Evolutionary conservation across 495 filamentous ascomycete species (phyloP).

Genomic region (Letharia columbiana): DNA sequence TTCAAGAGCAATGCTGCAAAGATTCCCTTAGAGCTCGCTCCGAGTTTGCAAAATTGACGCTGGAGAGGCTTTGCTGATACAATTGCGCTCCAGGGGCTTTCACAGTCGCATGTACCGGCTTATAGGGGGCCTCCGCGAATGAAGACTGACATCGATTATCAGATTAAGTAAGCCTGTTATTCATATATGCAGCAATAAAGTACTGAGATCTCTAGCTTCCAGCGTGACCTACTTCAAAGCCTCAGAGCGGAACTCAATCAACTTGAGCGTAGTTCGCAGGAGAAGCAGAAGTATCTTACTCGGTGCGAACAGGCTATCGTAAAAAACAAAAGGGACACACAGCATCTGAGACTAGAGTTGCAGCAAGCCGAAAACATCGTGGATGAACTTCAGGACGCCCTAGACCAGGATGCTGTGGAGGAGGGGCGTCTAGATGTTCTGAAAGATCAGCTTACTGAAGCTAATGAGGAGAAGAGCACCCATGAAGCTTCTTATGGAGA

Average conservation of each 20-base stretch:
- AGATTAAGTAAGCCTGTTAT: constrained; percentile 44
- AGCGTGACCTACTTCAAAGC: constrained; percentile 38
- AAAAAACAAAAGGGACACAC: constrained; percentile 37
- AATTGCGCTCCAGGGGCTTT: constrained; percentile 30
- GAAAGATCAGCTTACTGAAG: constrained; percentile 43
- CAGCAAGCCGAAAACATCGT: constrained; percentile 52
- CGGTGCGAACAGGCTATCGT: constrained; percentile 37
- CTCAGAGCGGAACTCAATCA: constrained; percentile 35
- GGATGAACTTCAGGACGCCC: constrained; percentile 49
- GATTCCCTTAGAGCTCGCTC: background rate
- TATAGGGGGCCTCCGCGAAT: constrained; percentile 55
- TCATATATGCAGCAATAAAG: background rate
- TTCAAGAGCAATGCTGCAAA: background rate
- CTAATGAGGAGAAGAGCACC: constrained; percentile 40
- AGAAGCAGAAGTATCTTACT: constrained; percentile 29
- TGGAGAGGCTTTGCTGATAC: background rate
- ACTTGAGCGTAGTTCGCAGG: constrained; percentile 31
- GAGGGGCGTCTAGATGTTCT: constrained; percentile 56
- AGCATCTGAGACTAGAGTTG: constrained; percentile 43
- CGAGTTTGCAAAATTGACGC: background rate
- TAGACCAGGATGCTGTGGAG: constrained; percentile 50
- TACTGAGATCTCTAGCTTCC: constrained; percentile 30
- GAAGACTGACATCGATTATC: constrained; percentile 66
- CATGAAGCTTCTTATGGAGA: constrained; percentile 46
- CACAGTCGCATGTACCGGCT: constrained; percentile 44